Evolutionary conservation across 495 filamentous ascomycete species (phyloP).

Genomic region (Neurospora intermedia): DNA sequence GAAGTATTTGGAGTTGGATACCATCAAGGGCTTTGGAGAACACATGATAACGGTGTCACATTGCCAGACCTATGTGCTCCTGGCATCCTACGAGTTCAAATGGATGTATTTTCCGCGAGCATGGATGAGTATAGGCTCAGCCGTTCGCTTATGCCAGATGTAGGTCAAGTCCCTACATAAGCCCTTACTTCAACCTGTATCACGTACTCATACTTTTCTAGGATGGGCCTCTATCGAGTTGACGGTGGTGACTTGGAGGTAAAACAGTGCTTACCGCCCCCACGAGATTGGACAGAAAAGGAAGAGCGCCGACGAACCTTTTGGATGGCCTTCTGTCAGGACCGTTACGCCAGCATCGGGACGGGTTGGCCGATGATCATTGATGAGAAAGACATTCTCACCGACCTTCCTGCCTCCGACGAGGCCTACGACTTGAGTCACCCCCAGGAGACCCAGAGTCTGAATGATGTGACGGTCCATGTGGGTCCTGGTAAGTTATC

Average conservation of each 20-base stretch:
- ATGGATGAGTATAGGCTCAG: conserved; percentile 83
- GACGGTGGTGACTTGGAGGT: conserved; percentile 83
- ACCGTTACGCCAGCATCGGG: conserved; percentile 91
- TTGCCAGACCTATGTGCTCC: conserved; percentile 71
- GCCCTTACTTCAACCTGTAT: neutral
- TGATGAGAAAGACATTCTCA: conserved; percentile 85
- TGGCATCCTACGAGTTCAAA: conserved; percentile 84
- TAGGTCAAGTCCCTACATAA: conserved; percentile 9
- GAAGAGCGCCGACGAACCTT: conserved; percentile 90
- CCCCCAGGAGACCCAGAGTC: conserved; percentile 53
- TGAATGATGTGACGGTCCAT: conserved; percentile 63
- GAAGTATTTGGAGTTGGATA: conserved; percentile 82
- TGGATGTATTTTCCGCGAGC: conserved; percentile 96
- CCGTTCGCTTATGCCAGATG: conserved; percentile 72
- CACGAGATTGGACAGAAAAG: conserved; percentile 84
- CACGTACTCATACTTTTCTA: conserved; percentile 14
- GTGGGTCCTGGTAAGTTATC: conserved; percentile 61
- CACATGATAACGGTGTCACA: conserved; percentile 70
- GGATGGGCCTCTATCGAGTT: conserved; percentile 79
- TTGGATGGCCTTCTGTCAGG: conserved; percentile 84
- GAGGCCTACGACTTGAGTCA: conserved; percentile 79
- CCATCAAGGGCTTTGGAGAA: conserved; percentile 90
- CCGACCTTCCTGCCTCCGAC: conserved; percentile 73
- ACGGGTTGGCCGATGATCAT: conserved; percentile 95
- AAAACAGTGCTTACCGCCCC: conserved; percentile 77